phyloP scores from a whole-genome alignment of 1,284 basidiomycete genomes.

The Testicularia cyperi region DNA sequence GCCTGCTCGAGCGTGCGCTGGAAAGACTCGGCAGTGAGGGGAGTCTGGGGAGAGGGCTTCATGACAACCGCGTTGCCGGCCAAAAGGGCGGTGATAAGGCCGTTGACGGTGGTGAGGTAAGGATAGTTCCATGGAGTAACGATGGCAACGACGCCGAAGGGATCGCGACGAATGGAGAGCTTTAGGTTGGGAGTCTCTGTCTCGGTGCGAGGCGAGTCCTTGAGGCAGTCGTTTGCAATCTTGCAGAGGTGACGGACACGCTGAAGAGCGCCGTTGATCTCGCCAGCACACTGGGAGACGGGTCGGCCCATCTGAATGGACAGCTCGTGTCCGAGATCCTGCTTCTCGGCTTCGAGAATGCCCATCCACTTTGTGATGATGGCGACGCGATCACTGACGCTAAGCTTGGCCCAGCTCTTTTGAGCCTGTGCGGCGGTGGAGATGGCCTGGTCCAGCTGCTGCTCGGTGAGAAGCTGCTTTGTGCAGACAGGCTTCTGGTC shows the following conservation, averaged over 20 bases:
- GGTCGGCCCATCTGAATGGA: constrained; percentile 83
- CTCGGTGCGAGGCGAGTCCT: constrained; percentile 73
- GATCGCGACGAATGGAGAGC: constrained; percentile 77
- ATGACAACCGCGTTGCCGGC: constrained; percentile 81
- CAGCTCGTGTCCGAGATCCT: constrained; percentile 74
- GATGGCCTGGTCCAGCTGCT: constrained; percentile 69
- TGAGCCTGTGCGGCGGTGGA: constrained; percentile 69
- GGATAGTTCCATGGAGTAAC: constrained; percentile 86
- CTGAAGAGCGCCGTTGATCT: constrained; percentile 77
- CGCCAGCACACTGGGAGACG: constrained; percentile 73
- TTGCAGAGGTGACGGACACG: constrained; percentile 80
- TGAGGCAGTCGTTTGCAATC: constrained; percentile 75
- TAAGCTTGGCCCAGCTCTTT: constrained; percentile 71
- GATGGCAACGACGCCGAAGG: constrained; percentile 83
- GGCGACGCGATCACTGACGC: constrained; percentile 72
- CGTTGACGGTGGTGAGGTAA: constrained; percentile 68
- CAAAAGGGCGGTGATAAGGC: constrained; percentile 66
- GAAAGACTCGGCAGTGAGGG: constrained; percentile 80
- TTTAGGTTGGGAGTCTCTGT: constrained; percentile 79
- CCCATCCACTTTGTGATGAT: constrained; percentile 75
- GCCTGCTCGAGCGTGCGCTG: constrained; percentile 70
- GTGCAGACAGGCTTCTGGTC: constrained; percentile 62
- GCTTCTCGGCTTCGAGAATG: constrained; percentile 67
- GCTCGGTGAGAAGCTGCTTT: constrained; percentile 60
- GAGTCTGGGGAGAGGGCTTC: constrained; percentile 94